phyloP scores from a whole-genome alignment of 306 rosid species.

The Cucurbita ficifolia region DNA sequence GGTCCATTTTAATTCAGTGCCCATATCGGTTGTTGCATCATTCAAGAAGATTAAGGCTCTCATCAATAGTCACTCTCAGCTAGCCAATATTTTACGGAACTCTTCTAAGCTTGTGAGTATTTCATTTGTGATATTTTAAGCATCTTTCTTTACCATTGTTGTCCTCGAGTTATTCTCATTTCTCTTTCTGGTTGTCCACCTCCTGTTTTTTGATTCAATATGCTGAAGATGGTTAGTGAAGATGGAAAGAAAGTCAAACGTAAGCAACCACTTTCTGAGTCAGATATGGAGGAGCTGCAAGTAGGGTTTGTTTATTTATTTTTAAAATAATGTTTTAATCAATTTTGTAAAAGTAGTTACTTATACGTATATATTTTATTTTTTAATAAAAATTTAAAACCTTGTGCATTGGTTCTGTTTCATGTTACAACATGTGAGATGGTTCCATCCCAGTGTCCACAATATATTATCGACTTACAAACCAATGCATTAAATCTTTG shows the following conservation, averaged over 20 bases:
- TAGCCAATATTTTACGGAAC: conserved; percentile 70
- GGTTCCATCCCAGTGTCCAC: not conserved
- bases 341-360: not conserved
- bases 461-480: not conserved
- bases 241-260: conserved; percentile 93
- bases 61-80: conserved; percentile 53
- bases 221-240: conserved; percentile 68
- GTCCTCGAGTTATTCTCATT: not conserved
- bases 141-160: not conserved
- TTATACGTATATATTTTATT: not conserved
- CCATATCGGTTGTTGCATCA: conserved; percentile 85
- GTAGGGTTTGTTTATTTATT: conserved; percentile 25
- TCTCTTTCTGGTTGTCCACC: conserved; percentile 4
- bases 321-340: not conserved
- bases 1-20: conserved; percentile 42
- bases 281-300: conserved; percentile 82
- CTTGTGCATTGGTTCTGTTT: not conserved
- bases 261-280: conserved; percentile 50
- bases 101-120: conserved; percentile 82
- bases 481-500: conserved; percentile 1
- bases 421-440: not conserved
- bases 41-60: conserved; percentile 97
- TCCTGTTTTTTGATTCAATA: conserved; percentile 11
- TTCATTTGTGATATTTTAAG: not conserved
- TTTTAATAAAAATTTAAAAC: not conserved